Evolutionary conservation across 805 yeast species (phyloP).

Genomic region (Candida nonsorbophila): DNA sequence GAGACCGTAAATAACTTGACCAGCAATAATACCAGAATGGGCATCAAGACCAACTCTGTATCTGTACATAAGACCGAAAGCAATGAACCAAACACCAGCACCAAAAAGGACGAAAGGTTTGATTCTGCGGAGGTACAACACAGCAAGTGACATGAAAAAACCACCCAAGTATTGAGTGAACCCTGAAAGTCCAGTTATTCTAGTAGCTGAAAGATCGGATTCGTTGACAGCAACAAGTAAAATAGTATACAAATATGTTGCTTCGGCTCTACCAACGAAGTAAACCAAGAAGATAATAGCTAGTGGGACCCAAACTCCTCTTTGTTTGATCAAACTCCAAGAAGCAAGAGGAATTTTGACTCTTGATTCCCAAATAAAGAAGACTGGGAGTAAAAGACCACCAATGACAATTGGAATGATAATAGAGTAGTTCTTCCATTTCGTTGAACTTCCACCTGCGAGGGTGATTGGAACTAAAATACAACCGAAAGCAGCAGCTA

Average conservation of each 20-base stretch:
- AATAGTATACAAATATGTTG: constrained; percentile 63
- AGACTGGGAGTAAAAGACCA: constrained; percentile 50
- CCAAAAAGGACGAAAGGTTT: constrained; percentile 61
- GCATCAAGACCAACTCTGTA: constrained; percentile 45
- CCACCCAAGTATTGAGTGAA: constrained; percentile 60
- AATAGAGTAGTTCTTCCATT: constrained; percentile 57
- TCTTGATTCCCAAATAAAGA: constrained; percentile 53
- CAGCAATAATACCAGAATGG: constrained; percentile 55
- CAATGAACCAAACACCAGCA: constrained; percentile 48
- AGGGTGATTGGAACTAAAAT: constrained; percentile 67
- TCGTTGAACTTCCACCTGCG: constrained; percentile 55
- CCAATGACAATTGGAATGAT: constrained; percentile 71
- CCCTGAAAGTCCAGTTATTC: constrained; percentile 56
- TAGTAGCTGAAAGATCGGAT: constrained; percentile 55
- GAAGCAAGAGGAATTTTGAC: constrained; percentile 63
- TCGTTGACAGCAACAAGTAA: constrained; percentile 60
- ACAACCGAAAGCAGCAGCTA: constrained; percentile 54
- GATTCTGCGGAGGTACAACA: constrained; percentile 45
- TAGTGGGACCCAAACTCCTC: constrained; percentile 68
- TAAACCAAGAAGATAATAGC: constrained; percentile 51
- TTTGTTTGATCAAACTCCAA: constrained; percentile 51
- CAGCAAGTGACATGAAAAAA: constrained; percentile 49
- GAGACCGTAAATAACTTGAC: constrained; percentile 57
- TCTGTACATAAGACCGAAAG: constrained; percentile 55
- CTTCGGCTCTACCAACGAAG: constrained; percentile 61